Evolutionary conservation across 2,329 filamentous ascomycete genomes (phyloP), one percentile per base, ranked within the genome.

Genomic region (Nothomitra cinnamomea): DNA sequence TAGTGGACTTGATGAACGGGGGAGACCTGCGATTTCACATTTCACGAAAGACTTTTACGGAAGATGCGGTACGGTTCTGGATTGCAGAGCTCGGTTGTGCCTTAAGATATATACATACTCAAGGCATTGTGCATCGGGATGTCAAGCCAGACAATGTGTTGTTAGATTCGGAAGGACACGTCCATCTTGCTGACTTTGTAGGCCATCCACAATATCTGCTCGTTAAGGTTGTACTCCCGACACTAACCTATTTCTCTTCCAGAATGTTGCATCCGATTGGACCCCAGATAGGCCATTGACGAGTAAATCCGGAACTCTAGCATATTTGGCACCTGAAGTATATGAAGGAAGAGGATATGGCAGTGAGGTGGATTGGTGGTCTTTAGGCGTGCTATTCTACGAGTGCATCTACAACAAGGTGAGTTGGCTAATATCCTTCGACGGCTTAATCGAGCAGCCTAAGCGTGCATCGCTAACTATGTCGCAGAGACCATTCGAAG

Each of bases 371-470:
- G 92, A 98, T 66, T 98, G 92, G 92, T 98, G 92, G 92, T 96
- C 92, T 4, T 70, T 98, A 21, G 92, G 92, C 50, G 92, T 98
- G 47, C 77, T 94, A n/a, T 96, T 96, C 67, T 98, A 95, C 67
- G 92, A 98, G 68, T 96, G 92, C 75, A 95, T 98, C 59, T 98
- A 96, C 72, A 95, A 94, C 71, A 96, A 94, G 82, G 87, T 88
- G 69, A 52, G 74, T 64, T 52, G 51, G 52, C n/a, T 10, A 13
- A 17, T 5, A 35, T 35, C 7, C 13, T 10, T 17, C 2, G 28
- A 13, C 19, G 17, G 10, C 2, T 17, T 24, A n/a, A 35, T 17
- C 19, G 13, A 22, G 13, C 7, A 49, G n/a, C 7, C 19, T 17
- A 49, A 8, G 3, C 4, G 24, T 36, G 15, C 36, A 19, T 7